Base-by-base conservation (phyloP, 1,139 yeast genomes). In the Saccharomycopsis phalli region DNA sequence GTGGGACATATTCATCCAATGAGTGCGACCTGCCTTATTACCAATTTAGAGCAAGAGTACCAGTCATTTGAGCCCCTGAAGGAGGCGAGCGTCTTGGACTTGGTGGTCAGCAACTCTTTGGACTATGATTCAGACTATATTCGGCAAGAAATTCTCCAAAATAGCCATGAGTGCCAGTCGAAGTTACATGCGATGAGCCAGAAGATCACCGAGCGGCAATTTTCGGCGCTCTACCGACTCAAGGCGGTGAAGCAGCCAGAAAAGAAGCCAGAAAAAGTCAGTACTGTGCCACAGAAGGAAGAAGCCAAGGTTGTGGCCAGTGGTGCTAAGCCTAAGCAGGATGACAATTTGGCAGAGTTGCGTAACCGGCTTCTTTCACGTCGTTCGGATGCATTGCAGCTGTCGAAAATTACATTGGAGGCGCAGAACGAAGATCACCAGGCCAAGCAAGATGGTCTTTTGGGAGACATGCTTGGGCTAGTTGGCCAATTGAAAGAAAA, bases 401-500 rank as follows among this genome's bases (percentile, higher is more conserved):
- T 4, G 14, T n/a, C 28, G 21, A 22, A 19, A 13, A 35, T n/a
- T 19, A n/a, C 38, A 4, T 18, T 42, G 11, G 47, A 44, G 14
- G 23, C 31, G 23, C 45, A 42, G 31, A 44, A 44, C 31, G 38
- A 44, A 8, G 25, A 25, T 6, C 46, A 44, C 25, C 37, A 44
- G 26, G 11, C 13, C 13, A 35, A 28, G 11, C 47, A 44, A 28
- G 47, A 44, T 18, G 23, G 37, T 4, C 19, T 44, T 10, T 33
- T 42, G 31, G 27, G 23, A 7, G 47, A 44, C 19, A 38, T 44
- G 47, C 22, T 44, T 3, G 47, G 47, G 4, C 27, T 44, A 13
- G 42, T 44, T n/a, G 31, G 43, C 23, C 47, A 44, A 21, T 31
- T 44, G 6, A 17, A 34, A 10, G 34, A 34, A 7, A 44, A 44